Evolutionary conservation across 371 early-diverging fungal genomes (phyloP), one percentile per base, ranked within the genome.

Genomic region (Haplosporangium sp.): DNA sequence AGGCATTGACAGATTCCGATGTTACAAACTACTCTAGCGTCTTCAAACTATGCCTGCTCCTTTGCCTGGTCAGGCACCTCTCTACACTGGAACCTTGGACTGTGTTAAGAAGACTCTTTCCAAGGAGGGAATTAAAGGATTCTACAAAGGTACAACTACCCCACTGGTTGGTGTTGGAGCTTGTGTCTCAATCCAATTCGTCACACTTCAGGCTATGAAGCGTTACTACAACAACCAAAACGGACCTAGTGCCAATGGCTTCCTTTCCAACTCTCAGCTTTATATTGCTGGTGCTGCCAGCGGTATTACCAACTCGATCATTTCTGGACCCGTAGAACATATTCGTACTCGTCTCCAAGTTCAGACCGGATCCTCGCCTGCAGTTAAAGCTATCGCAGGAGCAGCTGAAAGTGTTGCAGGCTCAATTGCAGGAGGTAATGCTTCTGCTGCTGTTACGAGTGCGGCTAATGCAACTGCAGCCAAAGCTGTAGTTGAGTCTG

Each of bases 271-370:
- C 60, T 70, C 86, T 27, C 95, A 96, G 79, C 85, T 95, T 65
- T 93, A 91, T 77, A 52, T 91, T 19, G 91, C 94, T 10, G 96
- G 96, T 62, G 94, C 95, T 37, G 87, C 90, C 0, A 89, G 93
- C 62, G 96, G 96, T 69, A 79, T 92, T 10, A 92, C 92, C 74
- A 95, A 94, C 76, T 91, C 95, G n/a, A 75, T 95, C 50, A 88
- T 96, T 3, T 94, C 93, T 13, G 85, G 91, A 0, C 96, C 96
- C 5, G 93, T 96, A 3, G 96, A 96, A 82, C 94, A 92, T 70
- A 94, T 93, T 72, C 89, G 94, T 81, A 92, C 91, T 20, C 91
- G 94, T 69, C 87, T 94, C 65, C 94, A 94, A 77, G 92, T 92
- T 9, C 94, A 94, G 83, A 90, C 88, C 2, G 75, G 76, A 20